Conservation (phyloP, 2,329 filamentous ascomycete genomes). For the Beauveria asiatica region DNA sequence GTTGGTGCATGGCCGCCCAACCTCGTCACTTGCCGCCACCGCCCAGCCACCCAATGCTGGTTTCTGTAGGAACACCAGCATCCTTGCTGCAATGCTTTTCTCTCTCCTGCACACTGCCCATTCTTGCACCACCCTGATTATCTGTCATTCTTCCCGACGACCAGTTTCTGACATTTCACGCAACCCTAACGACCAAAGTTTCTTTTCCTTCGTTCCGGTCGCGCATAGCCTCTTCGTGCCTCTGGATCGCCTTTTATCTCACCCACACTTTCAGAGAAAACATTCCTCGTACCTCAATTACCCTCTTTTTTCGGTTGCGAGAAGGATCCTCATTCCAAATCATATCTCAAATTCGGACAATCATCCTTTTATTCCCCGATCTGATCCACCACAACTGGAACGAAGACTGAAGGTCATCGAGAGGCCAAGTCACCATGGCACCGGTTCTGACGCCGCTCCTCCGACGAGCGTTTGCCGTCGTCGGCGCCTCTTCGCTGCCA, state of each 20-base stretch:
- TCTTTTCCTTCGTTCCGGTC: background rate
- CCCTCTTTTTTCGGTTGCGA: background rate
- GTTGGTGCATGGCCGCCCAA: background rate
- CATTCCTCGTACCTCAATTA: background rate
- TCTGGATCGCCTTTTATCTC: background rate
- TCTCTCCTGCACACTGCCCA: background rate
- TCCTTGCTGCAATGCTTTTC: background rate
- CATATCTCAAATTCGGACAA: background rate
- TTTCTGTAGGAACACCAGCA: slow-evolving; percentile 10
- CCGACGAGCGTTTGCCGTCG: slow-evolving; percentile 1
- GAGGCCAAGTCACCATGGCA: background rate
- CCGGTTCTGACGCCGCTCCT: slow-evolving; percentile 5
- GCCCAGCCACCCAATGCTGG: slow-evolving; percentile 3
- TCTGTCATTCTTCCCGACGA: background rate
- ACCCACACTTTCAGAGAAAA: background rate
- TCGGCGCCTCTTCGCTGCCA: background rate
- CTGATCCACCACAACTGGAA: background rate
- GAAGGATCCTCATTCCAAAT: background rate
- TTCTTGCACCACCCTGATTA: background rate
- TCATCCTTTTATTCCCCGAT: background rate
- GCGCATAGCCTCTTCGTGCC: background rate
- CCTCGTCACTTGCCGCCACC: slow-evolving; percentile 4
- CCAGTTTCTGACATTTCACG: background rate
- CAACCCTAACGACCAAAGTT: background rate
- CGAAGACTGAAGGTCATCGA: background rate